phyloP scores from a whole-genome alignment of 1,284 basidiomycete genomes.

The Moniliophthora roreri region DNA sequence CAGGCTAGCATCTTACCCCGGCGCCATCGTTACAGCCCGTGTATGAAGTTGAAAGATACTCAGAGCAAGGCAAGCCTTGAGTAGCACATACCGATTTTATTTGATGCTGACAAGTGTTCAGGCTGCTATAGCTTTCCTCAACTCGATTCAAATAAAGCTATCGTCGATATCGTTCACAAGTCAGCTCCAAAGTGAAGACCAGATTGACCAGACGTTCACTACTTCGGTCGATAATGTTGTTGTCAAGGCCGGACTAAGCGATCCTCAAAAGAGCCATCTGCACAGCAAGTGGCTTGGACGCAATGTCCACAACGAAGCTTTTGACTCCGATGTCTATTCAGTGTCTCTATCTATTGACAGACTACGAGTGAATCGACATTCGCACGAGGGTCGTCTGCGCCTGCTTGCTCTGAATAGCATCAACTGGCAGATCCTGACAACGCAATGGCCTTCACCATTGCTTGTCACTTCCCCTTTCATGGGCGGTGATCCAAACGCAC shows the following conservation, averaged over 20 bases:
- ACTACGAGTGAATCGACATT: constrained; percentile 38
- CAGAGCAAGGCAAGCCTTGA: constrained; percentile 32
- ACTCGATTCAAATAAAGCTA: constrained; percentile 31
- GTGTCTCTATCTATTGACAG: constrained; percentile 37
- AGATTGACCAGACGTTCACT: constrained; percentile 33
- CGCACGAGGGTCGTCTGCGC: constrained; percentile 35
- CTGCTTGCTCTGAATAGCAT: constrained; percentile 46
- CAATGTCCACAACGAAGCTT: constrained; percentile 27
- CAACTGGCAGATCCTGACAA: constrained; percentile 43
- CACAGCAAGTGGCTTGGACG: constrained; percentile 57
- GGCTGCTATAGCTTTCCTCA: constrained; percentile 40
- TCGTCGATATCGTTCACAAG: constrained; percentile 34
- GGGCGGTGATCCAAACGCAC: constrained; percentile 57
- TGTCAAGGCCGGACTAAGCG: constrained; percentile 44
- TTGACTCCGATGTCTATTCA: constrained; percentile 49
- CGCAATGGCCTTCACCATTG: constrained; percentile 62
- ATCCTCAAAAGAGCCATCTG: constrained; percentile 40
- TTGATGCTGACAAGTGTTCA: constrained; percentile 16
- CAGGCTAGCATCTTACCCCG: constrained; percentile 38
- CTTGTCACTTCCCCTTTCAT: constrained; percentile 49
- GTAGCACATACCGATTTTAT: constrained; percentile 11
- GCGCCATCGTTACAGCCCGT: constrained; percentile 30
- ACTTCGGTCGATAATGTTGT: constrained; percentile 39
- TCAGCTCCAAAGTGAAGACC: constrained; percentile 24
- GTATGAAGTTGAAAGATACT: constrained; percentile 34